Conservation (phyloP, 2,329 filamentous ascomycete species). For the Colletotrichum sansevieriae region DNA sequence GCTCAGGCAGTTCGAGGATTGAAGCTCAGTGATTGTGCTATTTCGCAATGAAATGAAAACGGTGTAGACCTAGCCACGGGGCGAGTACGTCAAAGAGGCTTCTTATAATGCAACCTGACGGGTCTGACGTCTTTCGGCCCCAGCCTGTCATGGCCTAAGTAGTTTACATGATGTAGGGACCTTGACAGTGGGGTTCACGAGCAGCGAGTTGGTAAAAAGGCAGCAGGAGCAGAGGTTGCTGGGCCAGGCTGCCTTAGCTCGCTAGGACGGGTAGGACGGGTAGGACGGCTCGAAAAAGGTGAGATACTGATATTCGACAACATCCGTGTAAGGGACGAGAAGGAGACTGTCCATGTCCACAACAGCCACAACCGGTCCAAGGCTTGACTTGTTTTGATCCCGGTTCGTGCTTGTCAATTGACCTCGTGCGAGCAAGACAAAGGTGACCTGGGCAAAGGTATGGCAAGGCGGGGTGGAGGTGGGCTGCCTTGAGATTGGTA, state of each 20-base stretch:
- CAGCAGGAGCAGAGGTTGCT: neutral
- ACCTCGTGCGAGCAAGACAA: neutral
- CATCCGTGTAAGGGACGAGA: too few relatives aligned
- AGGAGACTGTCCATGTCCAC: slow-evolving; percentile 2
- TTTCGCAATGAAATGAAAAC: neutral
- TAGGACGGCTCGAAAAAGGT: slow-evolving; percentile 22
- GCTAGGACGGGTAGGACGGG: slow-evolving; percentile 16
- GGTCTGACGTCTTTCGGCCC: slow-evolving; percentile 36
- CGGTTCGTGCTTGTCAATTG: slow-evolving; percentile 1
- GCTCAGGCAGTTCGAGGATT: neutral
- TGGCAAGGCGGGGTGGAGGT: slow-evolving; percentile 22
- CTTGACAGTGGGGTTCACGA: slow-evolving; percentile 12
- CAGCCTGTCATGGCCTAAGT: neutral
- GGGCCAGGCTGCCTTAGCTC: neutral
- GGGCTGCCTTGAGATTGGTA: neutral
- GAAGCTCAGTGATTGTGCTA: too few relatives aligned
- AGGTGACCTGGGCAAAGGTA: slow-evolving; percentile 11
- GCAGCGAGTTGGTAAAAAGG: neutral
- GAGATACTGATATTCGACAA: neutral
- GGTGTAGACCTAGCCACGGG: neutral
- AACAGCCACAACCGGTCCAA: slow-evolving; percentile 10
- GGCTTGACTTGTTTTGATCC: neutral
- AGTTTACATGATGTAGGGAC: neutral
- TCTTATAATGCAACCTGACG: slow-evolving; percentile 23
- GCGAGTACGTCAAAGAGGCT: slow-evolving; percentile 14